Base-by-base conservation (phyloP, 176 grass and related monocot genomes). In the Secale cereale region DNA sequence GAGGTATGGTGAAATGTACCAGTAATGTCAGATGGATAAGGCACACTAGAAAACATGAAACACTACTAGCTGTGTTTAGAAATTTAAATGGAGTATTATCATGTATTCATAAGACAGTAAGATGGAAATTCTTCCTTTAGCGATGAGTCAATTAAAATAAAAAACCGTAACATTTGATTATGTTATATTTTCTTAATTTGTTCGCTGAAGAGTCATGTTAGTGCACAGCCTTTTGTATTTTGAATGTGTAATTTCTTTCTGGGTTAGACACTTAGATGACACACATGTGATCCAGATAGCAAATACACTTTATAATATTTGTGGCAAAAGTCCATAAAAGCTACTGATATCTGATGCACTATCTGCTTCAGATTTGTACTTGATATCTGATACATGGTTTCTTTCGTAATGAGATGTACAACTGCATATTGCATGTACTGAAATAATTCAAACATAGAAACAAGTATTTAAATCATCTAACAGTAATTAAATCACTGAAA, bases 41-140 rank as follows among this genome's bases (percentile, higher is more conserved):
- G 68, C 68, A 71, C 36, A n/a, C 68, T 14, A 56, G 45, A 43
- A 74, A 60, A 75, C 60, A 52, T 64, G 37, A 43, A 84, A n/a
- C 32, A 20, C 4, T 8, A 10, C 45, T 3, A 36, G 19, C 40
- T 65, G n/a, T 37, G 32, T 6, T 31, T 10, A 45, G 2, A 56
- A 22, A 56, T 60, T 76, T 73, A 5, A 37, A 74, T 71, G 22
- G 1, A 13, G 10, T 28, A 75, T 59, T 68, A 35, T 57, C 32
- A 48, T 62, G 12, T 59, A 79, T 29, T 59, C 30, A 10, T n/a
- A 83, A 14, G 22, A 10, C 17, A 71, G 28, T 8, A 48, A 83
- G 15, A 39, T 45, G 12, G 1, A 11, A 37, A 56, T 79, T 78
- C 17, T 78, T 80, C 37, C 39, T 50, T 79, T 33, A 12, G 75